These are phyloP conservation scores for Euphorbia pulcherrima DNA, from an alignment of 345 rosid genomes.

Conservation along the genomic window DNA sequence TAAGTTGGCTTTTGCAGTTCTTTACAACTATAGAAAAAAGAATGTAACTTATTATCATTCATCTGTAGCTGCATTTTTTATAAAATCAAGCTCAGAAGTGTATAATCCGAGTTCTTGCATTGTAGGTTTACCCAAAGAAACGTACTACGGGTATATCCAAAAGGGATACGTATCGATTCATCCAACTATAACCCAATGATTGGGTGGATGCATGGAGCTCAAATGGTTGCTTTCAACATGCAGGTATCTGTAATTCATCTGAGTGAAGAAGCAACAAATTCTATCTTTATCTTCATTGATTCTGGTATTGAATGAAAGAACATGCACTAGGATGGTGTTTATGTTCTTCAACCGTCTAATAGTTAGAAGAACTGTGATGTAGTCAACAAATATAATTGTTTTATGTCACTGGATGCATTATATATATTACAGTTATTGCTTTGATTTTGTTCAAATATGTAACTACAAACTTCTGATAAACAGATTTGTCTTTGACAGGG, in stretches of 20 bases:
- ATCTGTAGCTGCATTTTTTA: neutral
- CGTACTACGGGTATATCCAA: conserved; percentile 77
- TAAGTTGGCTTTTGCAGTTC: neutral
- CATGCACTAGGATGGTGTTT: neutral
- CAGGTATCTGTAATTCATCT: conserved; percentile 42
- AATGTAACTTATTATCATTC: neutral
- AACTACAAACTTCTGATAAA: conserved; percentile 1
- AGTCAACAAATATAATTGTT: neutral
- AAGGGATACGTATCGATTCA: conserved; percentile 70
- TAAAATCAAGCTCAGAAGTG: neutral
- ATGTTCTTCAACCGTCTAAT: neutral
- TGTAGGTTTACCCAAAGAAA: conserved; percentile 73
- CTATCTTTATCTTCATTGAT: neutral
- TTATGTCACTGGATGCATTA: neutral
- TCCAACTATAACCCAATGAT: conserved; percentile 67
- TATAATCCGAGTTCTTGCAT: conserved; percentile 23
- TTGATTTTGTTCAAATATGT: neutral
- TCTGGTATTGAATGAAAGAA: neutral
- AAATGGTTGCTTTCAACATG: conserved; percentile 89
- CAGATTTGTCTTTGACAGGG: conserved; percentile 46
- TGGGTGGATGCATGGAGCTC: conserved; percentile 86
- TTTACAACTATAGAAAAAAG: neutral
- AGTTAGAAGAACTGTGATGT: neutral
- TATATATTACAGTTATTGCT: neutral
- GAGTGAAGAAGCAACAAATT: neutral